Conservation (phyloP, 208 protist species). For the Acanthamoeba sp. region DNA sequence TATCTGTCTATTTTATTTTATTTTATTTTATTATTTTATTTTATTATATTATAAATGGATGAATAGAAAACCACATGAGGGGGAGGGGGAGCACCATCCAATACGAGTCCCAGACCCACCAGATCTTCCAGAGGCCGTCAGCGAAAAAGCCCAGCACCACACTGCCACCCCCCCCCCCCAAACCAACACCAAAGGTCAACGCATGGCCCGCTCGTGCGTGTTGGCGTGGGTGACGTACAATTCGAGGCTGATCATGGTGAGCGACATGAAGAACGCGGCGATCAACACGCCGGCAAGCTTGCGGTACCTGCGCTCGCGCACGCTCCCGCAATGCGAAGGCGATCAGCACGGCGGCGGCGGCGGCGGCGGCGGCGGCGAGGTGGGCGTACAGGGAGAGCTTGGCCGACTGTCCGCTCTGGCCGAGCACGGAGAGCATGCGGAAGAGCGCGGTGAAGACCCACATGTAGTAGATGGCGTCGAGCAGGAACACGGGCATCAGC, state of each 20-base stretch:
- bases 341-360: neutral
- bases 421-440: constrained; percentile 11
- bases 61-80: too few species aligned
- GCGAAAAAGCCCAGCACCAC: constrained; percentile 53
- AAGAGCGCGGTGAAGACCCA: constrained; percentile 38
- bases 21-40: too few species aligned
- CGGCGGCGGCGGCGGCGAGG: neutral
- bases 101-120: constrained; percentile 68
- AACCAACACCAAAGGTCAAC: too few species aligned
- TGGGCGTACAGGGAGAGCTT: constrained; percentile 16
- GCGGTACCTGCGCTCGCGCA: neutral
- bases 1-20: too few species aligned
- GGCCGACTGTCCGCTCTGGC: neutral
- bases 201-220: too few species aligned
- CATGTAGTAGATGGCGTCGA: constrained; percentile 53
- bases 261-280: neutral
- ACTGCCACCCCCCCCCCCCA: neutral
- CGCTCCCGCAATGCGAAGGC: neutral
- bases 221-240: neutral
- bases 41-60: too few species aligned
- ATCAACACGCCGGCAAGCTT: constrained; percentile 7
- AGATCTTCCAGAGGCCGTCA: constrained; percentile 64
- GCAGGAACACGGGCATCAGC: constrained; percentile 41
- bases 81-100: too few species aligned
- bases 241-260: neutral